Evolutionary conservation across 371 early-diverging fungal genomes (phyloP).

Genomic region (Astathelohania contejeani): DNA sequence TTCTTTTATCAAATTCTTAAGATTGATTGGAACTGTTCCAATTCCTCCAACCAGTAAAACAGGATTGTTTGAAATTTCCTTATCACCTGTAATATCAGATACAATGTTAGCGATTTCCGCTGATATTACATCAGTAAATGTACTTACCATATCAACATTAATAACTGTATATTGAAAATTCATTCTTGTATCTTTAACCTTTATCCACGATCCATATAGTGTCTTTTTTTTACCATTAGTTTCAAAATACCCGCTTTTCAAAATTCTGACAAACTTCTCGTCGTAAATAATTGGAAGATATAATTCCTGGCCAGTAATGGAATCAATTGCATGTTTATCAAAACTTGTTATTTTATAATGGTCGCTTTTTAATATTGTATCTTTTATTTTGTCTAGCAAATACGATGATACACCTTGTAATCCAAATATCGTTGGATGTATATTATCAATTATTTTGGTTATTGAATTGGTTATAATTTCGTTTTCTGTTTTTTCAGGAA

Average conservation of each 20-base stretch:
- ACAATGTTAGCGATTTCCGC: conserved; percentile 2
- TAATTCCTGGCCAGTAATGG: neutral
- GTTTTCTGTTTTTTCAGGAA: neutral
- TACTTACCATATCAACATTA: conserved; percentile 1
- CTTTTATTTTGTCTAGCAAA: neutral
- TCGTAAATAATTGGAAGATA: conserved; percentile 2
- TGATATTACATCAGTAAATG: neutral
- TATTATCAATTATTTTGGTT: neutral
- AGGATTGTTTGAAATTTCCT: neutral
- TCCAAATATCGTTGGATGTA: conserved; percentile 1
- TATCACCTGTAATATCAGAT: conserved; percentile 1
- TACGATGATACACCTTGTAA: conserved; percentile 7
- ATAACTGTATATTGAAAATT: neutral
- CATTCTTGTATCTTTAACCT: neutral
- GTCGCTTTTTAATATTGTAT: neutral
- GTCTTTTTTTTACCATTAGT: neutral
- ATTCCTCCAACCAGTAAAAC: conserved; percentile 4
- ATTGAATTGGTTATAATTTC: neutral
- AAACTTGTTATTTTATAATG: conserved; percentile 2
- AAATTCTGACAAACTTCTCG: neutral
- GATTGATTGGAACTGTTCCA: neutral
- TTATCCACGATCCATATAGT: neutral
- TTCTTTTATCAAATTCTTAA: neutral
- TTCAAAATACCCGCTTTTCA: neutral
- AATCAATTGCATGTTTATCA: conserved; percentile 1